These are phyloP conservation scores for Entoloma clypeatum DNA, from an alignment of 1,284 basidiomycete genomes.

Conservation along the genomic window DNA sequence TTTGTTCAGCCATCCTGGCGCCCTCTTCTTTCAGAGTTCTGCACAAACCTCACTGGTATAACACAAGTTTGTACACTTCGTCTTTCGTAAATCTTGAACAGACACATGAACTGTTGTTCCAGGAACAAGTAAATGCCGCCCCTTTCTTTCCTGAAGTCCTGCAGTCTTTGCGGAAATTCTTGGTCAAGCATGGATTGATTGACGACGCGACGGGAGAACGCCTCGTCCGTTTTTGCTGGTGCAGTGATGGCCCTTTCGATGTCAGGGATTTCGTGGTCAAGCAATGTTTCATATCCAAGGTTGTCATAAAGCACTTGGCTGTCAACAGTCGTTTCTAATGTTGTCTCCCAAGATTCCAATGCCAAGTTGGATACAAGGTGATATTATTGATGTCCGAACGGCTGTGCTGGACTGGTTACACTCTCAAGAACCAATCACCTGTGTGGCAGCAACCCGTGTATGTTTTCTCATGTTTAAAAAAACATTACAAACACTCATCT, in stretches of 20 bases:
- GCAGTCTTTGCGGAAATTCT: slow-evolving; percentile 61
- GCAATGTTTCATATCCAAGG: slow-evolving; percentile 82
- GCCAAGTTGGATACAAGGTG: slow-evolving; percentile 66
- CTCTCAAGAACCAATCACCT: slow-evolving; percentile 18
- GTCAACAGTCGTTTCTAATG: too few relatives aligned
- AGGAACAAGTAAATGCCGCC: slow-evolving; percentile 79
- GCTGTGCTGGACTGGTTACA: slow-evolving; percentile 47
- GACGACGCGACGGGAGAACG: slow-evolving; percentile 52
- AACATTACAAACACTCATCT: slow-evolving; percentile 2
- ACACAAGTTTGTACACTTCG: slow-evolving; percentile 63
- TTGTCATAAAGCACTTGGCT: too few relatives aligned
- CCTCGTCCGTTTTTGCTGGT: slow-evolving; percentile 67
- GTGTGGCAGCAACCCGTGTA: slow-evolving; percentile 24
- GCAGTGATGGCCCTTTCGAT: slow-evolving; percentile 79
- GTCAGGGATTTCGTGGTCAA: slow-evolving; percentile 83
- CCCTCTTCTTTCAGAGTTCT: slow-evolving; percentile 80
- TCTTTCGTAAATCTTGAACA: neutral
- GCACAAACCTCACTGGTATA: slow-evolving; percentile 86
- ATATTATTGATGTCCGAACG: slow-evolving; percentile 66
- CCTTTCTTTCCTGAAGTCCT: slow-evolving; percentile 76
- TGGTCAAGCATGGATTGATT: slow-evolving; percentile 63
- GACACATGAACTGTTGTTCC: slow-evolving; percentile 8
- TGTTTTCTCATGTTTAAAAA: slow-evolving; percentile 10
- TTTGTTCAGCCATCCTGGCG: slow-evolving; percentile 89
- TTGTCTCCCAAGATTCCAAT: slow-evolving; percentile 63